A percentile compares a stretch with the other conserved stretches of the same genome.
Conservation (phyloP, 352 stramenopile genomes). For the Globisporangium carolinianum region DNA sequence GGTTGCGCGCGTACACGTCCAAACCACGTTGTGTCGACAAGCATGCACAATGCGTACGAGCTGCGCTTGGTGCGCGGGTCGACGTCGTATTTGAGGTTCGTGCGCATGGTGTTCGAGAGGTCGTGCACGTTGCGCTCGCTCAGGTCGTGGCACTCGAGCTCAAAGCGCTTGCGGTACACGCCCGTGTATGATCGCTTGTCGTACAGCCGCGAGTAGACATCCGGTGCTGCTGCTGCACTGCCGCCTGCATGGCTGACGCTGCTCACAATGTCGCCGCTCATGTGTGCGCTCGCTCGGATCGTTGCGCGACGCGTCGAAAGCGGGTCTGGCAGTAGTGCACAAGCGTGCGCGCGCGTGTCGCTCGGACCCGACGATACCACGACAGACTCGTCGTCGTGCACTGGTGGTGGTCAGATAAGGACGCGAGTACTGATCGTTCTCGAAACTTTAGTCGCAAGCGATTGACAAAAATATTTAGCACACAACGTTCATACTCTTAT, state of each 20-base stretch:
- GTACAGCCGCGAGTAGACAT: slow-evolving; percentile 50
- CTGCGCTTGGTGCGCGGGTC: slow-evolving; percentile 35
- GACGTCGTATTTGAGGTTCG: slow-evolving; percentile 47
- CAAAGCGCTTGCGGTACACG: slow-evolving; percentile 58
- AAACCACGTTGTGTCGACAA: too few species aligned
- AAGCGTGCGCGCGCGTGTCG: too few species aligned
- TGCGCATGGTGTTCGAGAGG: slow-evolving; percentile 45
- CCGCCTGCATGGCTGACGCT: neutral
- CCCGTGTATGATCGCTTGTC: slow-evolving; percentile 64
- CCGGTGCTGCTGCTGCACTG: slow-evolving; percentile 4
- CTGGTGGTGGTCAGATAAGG: too few species aligned
- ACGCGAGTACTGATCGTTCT: too few species aligned
- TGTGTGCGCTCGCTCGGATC: neutral
- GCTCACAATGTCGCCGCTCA: neutral
- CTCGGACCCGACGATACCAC: too few species aligned
- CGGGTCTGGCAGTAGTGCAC: too few species aligned
- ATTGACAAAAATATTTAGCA: too few species aligned
- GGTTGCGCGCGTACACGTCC: too few species aligned
- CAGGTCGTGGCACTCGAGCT: slow-evolving; percentile 36
- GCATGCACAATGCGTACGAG: slow-evolving; percentile 17
- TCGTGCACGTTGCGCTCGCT: slow-evolving; percentile 47
- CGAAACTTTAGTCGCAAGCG: too few species aligned
- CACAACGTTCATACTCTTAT: too few species aligned
- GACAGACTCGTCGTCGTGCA: too few species aligned
- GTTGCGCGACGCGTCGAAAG: neutral